Evolutionary conservation across 257 asterid species (phyloP).

Genomic region (Penstemon davidsonii): DNA sequence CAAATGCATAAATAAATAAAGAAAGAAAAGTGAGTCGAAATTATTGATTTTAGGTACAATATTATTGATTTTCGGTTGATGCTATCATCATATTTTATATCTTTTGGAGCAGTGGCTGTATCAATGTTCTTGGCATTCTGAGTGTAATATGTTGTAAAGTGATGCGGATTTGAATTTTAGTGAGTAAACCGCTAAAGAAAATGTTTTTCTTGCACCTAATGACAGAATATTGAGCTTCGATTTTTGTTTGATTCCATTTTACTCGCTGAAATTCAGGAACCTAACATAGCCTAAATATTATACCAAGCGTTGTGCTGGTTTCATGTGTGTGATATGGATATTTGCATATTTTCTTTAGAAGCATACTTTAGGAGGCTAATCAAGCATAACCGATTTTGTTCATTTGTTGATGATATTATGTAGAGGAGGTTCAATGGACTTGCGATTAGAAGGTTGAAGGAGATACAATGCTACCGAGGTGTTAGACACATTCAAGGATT

Average conservation of each 20-base stretch:
- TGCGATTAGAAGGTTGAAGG: conserved; percentile 85
- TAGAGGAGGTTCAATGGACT: conserved; percentile 91
- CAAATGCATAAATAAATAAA: neutral
- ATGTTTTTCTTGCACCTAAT: too few relatives aligned
- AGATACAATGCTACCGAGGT: conserved; percentile 95
- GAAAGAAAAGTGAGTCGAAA: neutral
- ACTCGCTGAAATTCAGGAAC: too few relatives aligned
- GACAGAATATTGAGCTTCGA: too few relatives aligned
- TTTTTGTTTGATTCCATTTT: too few relatives aligned
- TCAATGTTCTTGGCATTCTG: conserved; percentile 1
- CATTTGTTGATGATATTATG: conserved; percentile 10
- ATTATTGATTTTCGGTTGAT: neutral
- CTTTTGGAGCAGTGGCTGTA: neutral
- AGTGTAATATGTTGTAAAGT: neutral
- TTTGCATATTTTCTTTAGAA: neutral
- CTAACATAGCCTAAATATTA: too few relatives aligned
- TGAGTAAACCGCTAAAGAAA: neutral
- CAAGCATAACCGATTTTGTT: conserved; percentile 13
- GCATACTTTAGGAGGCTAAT: neutral
- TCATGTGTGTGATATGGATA: too few relatives aligned
- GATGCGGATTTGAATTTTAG: neutral
- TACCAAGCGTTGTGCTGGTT: too few relatives aligned
- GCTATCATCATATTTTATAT: neutral
- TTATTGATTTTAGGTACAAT: too few relatives aligned
- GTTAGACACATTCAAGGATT: conserved; percentile 84